Evolutionary conservation across 768 basidiomycete species (phyloP), one percentile per base, ranked within the genome.

Genomic region (Hericium rajendrae): DNA sequence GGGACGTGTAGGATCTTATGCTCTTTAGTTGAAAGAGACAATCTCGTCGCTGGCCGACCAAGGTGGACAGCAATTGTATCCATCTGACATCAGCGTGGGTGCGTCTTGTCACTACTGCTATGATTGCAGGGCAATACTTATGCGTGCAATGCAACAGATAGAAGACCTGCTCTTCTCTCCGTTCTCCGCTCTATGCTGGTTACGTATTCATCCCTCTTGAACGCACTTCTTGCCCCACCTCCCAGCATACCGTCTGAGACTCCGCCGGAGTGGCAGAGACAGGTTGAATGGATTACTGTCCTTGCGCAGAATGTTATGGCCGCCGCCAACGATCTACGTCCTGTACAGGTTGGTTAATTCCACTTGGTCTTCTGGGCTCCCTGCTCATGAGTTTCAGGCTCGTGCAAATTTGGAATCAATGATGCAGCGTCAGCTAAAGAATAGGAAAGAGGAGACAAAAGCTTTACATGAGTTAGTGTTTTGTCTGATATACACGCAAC

Each of bases 281-380:
- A 86, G 55, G 75, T 88, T 2, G 87, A 91, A 66, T 91, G 91
- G 87, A 86, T 94, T 54, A 83, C 78, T 11, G 75, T 88, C 2
- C 78, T 92, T 54, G 83, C 83, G 6, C 87, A 91, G 68, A 95
- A 94, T 68, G 78, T 95, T 57, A 90, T 94, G 82, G 88, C 86
- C 13, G 88, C 89, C 16, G 89, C 88, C 39, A 95, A 95, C 65
- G 91, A 93, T 64, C 71, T 94, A 53, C 81, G 93, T 24, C 92
- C 91, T 0, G 87, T 93, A 4, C 92, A 94, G 79, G 91, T 85
- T 11, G 71, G 66, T 60, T 46, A 55, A 49, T 15, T 48, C 40
- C 24, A 28, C n/a, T 38, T 51, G 40, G 59, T 38, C 39, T 16
- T 11, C n/a, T 56, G 15, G 43, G 38, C 22, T 28, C 20, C 18